Percentiles rank a stretch among this genome's conserved stretches.
These are phyloP conservation scores for Ophiocordyceps camponoti-leonardi DNA, from an alignment of 2,329 filamentous ascomycete genomes.

Conservation along the genomic window DNA sequence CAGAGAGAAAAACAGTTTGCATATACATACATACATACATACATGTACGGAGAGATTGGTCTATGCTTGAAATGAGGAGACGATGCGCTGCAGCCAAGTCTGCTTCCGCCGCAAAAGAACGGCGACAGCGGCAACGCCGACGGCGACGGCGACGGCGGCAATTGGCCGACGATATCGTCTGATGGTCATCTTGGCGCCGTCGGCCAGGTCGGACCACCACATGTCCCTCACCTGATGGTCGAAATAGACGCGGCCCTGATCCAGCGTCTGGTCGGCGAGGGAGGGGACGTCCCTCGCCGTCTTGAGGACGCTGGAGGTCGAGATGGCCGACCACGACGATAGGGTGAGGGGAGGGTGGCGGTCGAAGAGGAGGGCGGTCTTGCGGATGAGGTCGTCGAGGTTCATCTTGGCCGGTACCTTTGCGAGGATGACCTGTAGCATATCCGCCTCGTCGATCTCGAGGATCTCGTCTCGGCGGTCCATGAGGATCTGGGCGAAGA, in stretches of 20 bases:
- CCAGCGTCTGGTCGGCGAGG: slow-evolving; percentile 37
- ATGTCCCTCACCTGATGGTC: slow-evolving; percentile 55
- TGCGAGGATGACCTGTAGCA: slow-evolving; percentile 75
- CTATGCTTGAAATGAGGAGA: slow-evolving; percentile 9
- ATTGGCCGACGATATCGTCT: slow-evolving; percentile 51
- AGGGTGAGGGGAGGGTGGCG: slow-evolving; percentile 56
- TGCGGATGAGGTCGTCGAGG: slow-evolving; percentile 57
- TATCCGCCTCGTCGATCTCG: slow-evolving; percentile 80
- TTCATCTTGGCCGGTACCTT: slow-evolving; percentile 72
- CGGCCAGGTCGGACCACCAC: slow-evolving; percentile 37
- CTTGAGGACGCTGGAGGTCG: slow-evolving; percentile 65
- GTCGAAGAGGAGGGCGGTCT: slow-evolving; percentile 46
- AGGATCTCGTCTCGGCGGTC: slow-evolving; percentile 71
- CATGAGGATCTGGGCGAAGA: slow-evolving; percentile 80
- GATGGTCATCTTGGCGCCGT: slow-evolving; percentile 18
- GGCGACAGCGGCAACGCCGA: slow-evolving; percentile 51
- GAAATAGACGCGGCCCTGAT: slow-evolving; percentile 53
- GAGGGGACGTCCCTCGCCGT: slow-evolving; percentile 44
- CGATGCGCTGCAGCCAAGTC: slow-evolving; percentile 9
- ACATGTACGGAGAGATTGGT: no score
- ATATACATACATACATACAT: no score
- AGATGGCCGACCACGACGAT: slow-evolving; percentile 55
- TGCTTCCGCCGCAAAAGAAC: slow-evolving; percentile 44
- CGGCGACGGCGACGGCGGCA: slow-evolving; percentile 41
- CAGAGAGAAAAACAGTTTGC: no score